These are phyloP conservation scores for Medicago lupulina DNA, from an alignment of 306 rosid genomes.

Conservation along the genomic window DNA sequence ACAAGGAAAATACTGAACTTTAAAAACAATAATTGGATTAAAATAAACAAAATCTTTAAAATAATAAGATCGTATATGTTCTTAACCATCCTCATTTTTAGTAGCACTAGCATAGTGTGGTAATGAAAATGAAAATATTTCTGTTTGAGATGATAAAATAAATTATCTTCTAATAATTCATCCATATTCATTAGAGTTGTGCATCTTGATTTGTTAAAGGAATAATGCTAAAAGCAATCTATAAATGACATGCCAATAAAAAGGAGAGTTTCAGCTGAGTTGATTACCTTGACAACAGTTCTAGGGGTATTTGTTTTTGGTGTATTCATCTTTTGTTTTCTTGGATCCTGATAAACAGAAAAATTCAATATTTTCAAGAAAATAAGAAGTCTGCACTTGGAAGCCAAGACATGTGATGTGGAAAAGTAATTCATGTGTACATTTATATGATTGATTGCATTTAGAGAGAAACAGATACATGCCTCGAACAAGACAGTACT, in stretches of 20 bases:
- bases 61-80: constrained; percentile 21
- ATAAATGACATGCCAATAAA: constrained; percentile 10
- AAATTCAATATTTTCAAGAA: constrained; percentile 41
- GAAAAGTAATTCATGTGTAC: constrained; percentile 14
- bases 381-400: constrained; percentile 30
- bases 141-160: constrained; percentile 23
- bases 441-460: constrained; percentile 20
- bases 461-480: constrained; percentile 44
- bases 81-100: constrained; percentile 26
- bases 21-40: constrained; percentile 27
- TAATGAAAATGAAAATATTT: constrained; percentile 21
- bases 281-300: constrained; percentile 71
- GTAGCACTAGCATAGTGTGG: constrained; percentile 32
- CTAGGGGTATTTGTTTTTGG: constrained; percentile 74
- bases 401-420: constrained; percentile 34
- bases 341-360: constrained; percentile 68
- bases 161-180: constrained; percentile 22
- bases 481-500: constrained; percentile 96
- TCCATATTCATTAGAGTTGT: constrained; percentile 25
- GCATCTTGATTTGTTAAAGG: constrained; percentile 34
- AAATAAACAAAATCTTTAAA: constrained; percentile 25
- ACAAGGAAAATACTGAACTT: constrained; percentile 20
- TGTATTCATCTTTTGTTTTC: constrained; percentile 68
- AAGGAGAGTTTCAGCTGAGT: constrained; percentile 34
- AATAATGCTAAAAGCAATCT: not conserved